A percentile compares a stretch with the other conserved stretches of the same genome.
Conservation (phyloP, 2,329 filamentous ascomycete genomes). For the Cordyceps cateniannulata region DNA sequence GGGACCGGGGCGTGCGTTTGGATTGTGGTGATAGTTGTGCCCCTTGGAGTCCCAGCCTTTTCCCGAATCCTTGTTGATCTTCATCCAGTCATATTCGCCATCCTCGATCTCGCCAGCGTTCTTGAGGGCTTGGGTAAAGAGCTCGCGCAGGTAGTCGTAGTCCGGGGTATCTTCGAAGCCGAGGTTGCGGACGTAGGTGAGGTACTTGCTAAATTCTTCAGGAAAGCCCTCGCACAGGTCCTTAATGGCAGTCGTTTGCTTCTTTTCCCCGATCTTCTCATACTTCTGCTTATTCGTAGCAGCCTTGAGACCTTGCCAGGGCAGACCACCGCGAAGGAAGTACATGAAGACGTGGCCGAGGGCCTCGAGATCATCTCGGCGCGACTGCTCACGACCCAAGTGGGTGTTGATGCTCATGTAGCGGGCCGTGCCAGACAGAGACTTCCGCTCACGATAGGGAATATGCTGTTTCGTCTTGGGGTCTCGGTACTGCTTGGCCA, state of each 20-base stretch:
- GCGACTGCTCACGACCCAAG: slow-evolving; percentile 89
- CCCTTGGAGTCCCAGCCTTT: slow-evolving; percentile 74
- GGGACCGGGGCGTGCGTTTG: slow-evolving; percentile 70
- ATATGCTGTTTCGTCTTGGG: slow-evolving; percentile 99
- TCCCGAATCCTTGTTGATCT: slow-evolving; percentile 74
- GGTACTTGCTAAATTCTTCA: slow-evolving; percentile 95
- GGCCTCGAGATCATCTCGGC: slow-evolving; percentile 92
- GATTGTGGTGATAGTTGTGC: slow-evolving; percentile 59
- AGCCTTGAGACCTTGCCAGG: slow-evolving; percentile 68
- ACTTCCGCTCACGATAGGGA: slow-evolving; percentile 94
- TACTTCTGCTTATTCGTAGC: slow-evolving; percentile 93
- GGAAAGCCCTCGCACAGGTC: slow-evolving; percentile 95
- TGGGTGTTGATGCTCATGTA: slow-evolving; percentile 99
- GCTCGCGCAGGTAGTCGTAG: slow-evolving; percentile 93
- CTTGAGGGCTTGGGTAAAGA: slow-evolving; percentile 94
- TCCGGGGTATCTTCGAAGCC: slow-evolving; percentile 98
- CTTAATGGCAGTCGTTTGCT: slow-evolving; percentile 95
- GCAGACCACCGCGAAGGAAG: slow-evolving; percentile 63
- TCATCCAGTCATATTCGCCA: slow-evolving; percentile 99
- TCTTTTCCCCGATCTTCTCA: slow-evolving; percentile 99
- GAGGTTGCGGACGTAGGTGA: slow-evolving; percentile 94
- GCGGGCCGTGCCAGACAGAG: slow-evolving; percentile 87
- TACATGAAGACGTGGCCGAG: slow-evolving; percentile 71
- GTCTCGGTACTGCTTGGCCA: slow-evolving; percentile 99
- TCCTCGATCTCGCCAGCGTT: slow-evolving; percentile 92